phyloP scores from a whole-genome alignment of 108 stramenopile genomes.

The Cyclotella sp. region DNA sequence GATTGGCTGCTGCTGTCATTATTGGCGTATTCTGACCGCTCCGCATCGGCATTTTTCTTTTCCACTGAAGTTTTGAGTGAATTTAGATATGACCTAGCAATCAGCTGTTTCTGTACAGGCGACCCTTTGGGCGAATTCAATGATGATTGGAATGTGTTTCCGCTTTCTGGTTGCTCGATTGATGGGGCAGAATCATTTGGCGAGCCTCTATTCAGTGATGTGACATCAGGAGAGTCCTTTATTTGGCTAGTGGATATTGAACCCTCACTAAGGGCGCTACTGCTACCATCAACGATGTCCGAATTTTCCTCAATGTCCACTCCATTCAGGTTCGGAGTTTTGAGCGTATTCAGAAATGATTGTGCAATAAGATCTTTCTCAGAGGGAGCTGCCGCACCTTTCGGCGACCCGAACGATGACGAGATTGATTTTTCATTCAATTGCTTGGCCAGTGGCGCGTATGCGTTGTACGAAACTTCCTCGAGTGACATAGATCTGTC shows the following conservation, averaged over 20 bases:
- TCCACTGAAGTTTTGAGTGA: not conserved
- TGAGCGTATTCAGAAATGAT: conserved; percentile 17
- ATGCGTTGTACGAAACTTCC: no score
- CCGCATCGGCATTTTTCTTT: not conserved
- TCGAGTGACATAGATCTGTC: no score
- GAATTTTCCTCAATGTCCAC: no score
- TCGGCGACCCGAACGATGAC: not conserved
- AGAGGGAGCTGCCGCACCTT: not conserved
- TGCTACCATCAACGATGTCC: not conserved
- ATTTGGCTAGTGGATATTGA: no score
- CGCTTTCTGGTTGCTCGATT: no score
- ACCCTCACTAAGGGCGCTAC: not conserved
- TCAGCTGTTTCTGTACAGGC: not conserved
- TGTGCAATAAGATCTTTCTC: not conserved
- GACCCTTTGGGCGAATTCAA: not conserved
- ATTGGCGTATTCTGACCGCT: not conserved
- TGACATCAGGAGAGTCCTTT: no score
- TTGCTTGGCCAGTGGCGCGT: no score
- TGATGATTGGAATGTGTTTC: not conserved
- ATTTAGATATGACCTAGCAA: conserved; percentile 6
- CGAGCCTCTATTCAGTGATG: no score
- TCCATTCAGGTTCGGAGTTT: not conserved
- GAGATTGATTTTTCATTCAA: not conserved
- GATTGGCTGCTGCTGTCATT: not conserved
- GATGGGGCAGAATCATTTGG: no score